Evolutionary conservation across 2,329 filamentous ascomycete species (phyloP), one percentile per base, ranked within the genome.

Genomic region (Aurifilum marmelostoma): DNA sequence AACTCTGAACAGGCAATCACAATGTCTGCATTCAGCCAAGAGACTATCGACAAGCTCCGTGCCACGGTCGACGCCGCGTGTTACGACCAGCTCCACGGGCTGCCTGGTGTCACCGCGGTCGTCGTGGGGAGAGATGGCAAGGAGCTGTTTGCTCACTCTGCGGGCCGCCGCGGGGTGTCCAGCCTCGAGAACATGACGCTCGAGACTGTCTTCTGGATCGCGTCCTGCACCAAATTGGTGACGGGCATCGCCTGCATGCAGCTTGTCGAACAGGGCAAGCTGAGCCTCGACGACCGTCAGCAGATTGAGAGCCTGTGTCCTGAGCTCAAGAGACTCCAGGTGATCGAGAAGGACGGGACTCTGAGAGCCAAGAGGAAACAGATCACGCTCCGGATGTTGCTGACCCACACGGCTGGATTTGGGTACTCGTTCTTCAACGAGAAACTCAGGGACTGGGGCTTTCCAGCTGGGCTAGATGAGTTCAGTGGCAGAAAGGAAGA

Each of bases 171-270:
- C 2, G 86, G 85, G 0, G 61, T 70, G 27, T 65, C 66, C n/a
- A 70, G 64, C 54, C 32, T 24, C 9, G 69, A 71, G 47, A 52
- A 67, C 9, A 70, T 72, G 71, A 68, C 67, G 27, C 65, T 72
- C 8, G 88, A 92, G 52, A 87, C 81, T 11, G 79, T 88, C 0
- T 91, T 89, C 74, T 88, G 84, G 84, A 79, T 88, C 6, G 86
- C 86, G 0, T 87, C 85, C 0, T 87, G 84, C 73, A 87, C 87
- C 21, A 89, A 89, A 76, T 80, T 87, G 79, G 77, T 88, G 16
- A 78, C 80, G 0, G 84, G 80, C 0, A 76, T 88, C 18, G 84
- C 85, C 0, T 82, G 79, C 61, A 87, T 89, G 84, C 86, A 89
- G 74, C 81, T 87, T 0, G 86, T 88, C 1, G 87, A 75, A 52